phyloP scores from a whole-genome alignment of 2,329 filamentous ascomycete species.

The Bimuria novae-zelandiae region DNA sequence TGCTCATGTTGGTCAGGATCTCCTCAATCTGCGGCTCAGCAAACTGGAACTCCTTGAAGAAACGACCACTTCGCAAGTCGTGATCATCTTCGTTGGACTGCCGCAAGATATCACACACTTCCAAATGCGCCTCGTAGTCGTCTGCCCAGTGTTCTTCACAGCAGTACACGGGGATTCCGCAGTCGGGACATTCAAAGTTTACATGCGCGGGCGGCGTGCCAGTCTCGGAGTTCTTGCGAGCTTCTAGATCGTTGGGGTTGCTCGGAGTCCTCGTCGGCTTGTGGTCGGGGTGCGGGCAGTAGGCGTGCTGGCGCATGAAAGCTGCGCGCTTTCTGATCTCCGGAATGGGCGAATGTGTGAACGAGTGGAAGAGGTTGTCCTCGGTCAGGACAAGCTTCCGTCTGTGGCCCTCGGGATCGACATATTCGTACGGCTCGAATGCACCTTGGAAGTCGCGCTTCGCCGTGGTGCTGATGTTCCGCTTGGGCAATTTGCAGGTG shows the following conservation, averaged over 20 bases:
- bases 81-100: constrained; percentile 99
- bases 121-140: constrained; percentile 89
- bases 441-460: constrained; percentile 31
- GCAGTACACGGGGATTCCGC: constrained; percentile 91
- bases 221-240: constrained; percentile 60
- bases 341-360: constrained; percentile 84
- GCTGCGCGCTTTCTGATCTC: constrained; percentile 86
- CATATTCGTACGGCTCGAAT: constrained; percentile 43
- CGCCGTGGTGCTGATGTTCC: constrained; percentile 38
- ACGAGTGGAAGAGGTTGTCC: constrained; percentile 91
- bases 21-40: constrained; percentile 89
- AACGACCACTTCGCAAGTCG: constrained; percentile 84
- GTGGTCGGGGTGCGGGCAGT: constrained; percentile 90
- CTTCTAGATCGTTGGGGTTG: constrained; percentile 67
- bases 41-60: constrained; percentile 93
- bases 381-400: constrained; percentile 59
- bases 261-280: constrained; percentile 71
- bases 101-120: constrained; percentile 87
- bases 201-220: constrained; percentile 76
- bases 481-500: constrained; percentile 35
- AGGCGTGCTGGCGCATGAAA: constrained; percentile 90
- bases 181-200: constrained; percentile 93
- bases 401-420: constrained; percentile 40
- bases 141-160: constrained; percentile 94
- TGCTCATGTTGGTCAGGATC: constrained; percentile 93